Conservation (phyloP, 2,329 filamentous ascomycete genomes). For the Tolypocladium ovalisporum region DNA sequence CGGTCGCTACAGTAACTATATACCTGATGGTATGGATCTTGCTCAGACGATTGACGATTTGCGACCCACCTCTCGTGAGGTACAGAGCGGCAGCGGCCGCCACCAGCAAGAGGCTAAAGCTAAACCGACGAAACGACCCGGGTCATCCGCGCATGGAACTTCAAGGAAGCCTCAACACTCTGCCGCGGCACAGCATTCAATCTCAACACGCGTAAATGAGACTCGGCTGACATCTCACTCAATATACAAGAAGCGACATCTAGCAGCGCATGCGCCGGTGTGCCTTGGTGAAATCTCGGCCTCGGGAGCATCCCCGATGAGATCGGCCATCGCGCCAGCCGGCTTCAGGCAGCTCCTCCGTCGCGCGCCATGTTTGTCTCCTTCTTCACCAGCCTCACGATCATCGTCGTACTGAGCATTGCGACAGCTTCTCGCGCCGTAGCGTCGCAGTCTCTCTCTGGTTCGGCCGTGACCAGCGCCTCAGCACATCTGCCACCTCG, state of each 20-base stretch:
- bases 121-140: not conserved
- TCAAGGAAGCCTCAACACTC: not conserved
- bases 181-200: not conserved
- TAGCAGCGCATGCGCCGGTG: not conserved
- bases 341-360: not conserved
- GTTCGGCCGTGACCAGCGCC: not conserved
- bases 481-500: not conserved
- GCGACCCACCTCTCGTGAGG: no score
- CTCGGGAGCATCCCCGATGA: not conserved
- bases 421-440: not conserved
- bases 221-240: not conserved
- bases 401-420: conserved; percentile 1
- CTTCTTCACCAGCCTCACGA: not conserved
- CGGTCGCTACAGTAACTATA: no score
- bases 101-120: not conserved
- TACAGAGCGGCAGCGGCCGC: no score
- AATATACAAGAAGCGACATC: not conserved
- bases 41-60: no score
- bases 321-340: not conserved
- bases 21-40: no score
- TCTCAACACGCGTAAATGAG: not conserved
- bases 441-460: not conserved
- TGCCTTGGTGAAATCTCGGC: not conserved
- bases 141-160: not conserved
- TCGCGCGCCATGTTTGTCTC: not conserved